These are phyloP conservation scores for Ballota nigra DNA, from an alignment of 257 asterid genomes.

Conservation along the genomic window DNA sequence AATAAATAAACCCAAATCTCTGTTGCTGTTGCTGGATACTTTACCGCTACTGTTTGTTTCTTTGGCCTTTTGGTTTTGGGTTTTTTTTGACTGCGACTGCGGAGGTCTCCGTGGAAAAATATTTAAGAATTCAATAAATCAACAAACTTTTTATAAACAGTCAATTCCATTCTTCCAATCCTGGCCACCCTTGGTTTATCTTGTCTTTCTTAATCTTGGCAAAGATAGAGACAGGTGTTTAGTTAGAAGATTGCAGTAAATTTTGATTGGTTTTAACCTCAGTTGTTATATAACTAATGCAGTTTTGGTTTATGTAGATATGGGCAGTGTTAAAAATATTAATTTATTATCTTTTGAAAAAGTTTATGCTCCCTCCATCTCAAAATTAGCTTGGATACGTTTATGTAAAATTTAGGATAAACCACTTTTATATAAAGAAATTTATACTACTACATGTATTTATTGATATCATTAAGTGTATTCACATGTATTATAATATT, in stretches of 20 bases:
- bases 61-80: slow-evolving; percentile 20
- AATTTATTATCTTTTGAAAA: no score
- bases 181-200: no score
- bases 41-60: not conserved
- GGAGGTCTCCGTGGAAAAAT: slow-evolving; percentile 26
- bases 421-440: no score
- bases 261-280: not conserved
- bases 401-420: no score
- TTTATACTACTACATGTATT: no score
- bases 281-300: not conserved
- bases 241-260: not conserved
- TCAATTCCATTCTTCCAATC: slow-evolving; percentile 24
- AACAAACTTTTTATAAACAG: not conserved
- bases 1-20: slow-evolving; percentile 6
- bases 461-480: no score
- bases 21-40: not conserved
- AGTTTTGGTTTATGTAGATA: not conserved
- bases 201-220: not conserved
- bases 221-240: slow-evolving; percentile 13
- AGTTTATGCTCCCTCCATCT: no score
- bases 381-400: no score
- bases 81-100: slow-evolving; percentile 26
- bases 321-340: not conserved
- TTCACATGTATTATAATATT: no score
- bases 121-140: not conserved